phyloP scores from a whole-genome alignment of 2,329 filamentous ascomycete genomes.

The Colletotrichum cordylinicola region DNA sequence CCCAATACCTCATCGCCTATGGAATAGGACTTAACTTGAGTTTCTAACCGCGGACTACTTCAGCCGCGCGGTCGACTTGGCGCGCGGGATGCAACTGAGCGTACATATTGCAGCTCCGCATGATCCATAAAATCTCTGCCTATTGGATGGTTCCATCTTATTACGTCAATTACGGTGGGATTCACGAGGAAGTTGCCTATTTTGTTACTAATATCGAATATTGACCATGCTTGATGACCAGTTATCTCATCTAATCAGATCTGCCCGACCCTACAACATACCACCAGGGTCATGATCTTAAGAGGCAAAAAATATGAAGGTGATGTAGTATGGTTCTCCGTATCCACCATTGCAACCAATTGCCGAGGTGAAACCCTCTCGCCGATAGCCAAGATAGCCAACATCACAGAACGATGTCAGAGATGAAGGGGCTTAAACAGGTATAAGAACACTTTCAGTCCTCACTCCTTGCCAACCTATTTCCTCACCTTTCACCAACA shows the following conservation, averaged over 20 bases:
- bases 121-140: neutral
- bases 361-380: neutral
- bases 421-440: neutral
- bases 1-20: neutral
- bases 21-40: neutral
- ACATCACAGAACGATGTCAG: neutral
- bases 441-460: neutral
- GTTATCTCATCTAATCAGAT: neutral
- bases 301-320: neutral
- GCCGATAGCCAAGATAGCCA: neutral
- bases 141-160: neutral
- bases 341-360: neutral
- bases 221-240: neutral
- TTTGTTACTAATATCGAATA: neutral
- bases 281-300: neutral
- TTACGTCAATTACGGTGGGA: neutral
- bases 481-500: neutral
- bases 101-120: fast-evolving
- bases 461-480: neutral
- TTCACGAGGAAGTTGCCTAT: no score
- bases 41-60: neutral
- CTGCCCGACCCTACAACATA: neutral
- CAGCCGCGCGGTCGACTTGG: neutral
- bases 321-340: neutral
- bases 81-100: neutral